These are phyloP conservation scores for Trichoderma pleuroti DNA, from an alignment of 2,329 filamentous ascomycete genomes.

Conservation along the genomic window DNA sequence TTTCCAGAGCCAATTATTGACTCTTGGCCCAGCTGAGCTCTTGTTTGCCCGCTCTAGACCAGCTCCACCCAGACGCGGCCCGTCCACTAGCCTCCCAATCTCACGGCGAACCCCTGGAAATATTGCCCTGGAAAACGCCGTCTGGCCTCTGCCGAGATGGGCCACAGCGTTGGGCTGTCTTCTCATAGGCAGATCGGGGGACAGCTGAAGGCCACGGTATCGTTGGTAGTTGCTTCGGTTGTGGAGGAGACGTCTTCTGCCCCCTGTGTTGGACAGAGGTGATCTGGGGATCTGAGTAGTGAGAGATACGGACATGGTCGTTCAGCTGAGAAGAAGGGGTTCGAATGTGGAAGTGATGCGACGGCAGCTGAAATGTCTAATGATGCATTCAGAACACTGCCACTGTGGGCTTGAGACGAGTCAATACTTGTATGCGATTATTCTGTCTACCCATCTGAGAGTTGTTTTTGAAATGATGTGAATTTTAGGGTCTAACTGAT, in stretches of 20 bases:
- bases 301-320: background rate
- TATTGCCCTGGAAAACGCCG: background rate
- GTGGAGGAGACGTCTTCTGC: background rate
- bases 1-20: constrained; percentile 6
- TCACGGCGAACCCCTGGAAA: background rate
- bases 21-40: constrained; percentile 2
- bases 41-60: background rate
- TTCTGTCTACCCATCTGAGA: background rate
- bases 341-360: background rate
- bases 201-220: background rate
- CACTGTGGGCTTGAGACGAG: background rate
- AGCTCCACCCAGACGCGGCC: constrained; percentile 6
- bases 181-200: background rate
- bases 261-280: background rate
- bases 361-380: background rate
- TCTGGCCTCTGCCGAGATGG: background rate
- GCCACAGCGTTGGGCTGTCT: too few relatives aligned
- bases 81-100: constrained; percentile 1
- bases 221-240: background rate
- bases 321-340: background rate
- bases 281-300: background rate
- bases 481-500: background rate
- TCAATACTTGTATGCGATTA: background rate
- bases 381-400: background rate
- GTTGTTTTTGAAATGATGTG: background rate